These are phyloP conservation scores for Ascochyta lentis DNA, from an alignment of 2,329 filamentous ascomycete species.

Conservation along the genomic window DNA sequence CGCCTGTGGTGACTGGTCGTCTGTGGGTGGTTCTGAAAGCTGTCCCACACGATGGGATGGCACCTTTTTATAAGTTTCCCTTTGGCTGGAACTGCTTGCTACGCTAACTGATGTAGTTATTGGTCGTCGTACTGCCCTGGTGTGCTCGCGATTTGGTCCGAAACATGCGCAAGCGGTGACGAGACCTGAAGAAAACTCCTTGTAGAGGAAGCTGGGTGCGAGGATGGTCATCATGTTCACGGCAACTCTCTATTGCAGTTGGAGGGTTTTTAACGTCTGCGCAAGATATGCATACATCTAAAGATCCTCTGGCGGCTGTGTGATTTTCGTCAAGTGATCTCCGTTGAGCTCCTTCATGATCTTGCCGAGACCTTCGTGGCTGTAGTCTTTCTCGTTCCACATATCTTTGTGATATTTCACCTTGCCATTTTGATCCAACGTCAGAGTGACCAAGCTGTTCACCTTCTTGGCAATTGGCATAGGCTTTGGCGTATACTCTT, in stretches of 20 bases:
- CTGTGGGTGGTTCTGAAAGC: conserved; percentile 25
- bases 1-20: conserved; percentile 20
- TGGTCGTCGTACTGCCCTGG: background rate
- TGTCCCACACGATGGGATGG: conserved; percentile 36
- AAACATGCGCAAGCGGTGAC: too few species aligned
- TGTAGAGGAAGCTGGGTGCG: too few species aligned
- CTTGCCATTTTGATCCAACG: conserved; percentile 62
- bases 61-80: conserved; percentile 52
- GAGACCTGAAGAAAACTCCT: too few species aligned
- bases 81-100: conserved; percentile 25
- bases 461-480: conserved; percentile 56
- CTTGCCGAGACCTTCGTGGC: conserved; percentile 61
- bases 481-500: conserved; percentile 55
- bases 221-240: too few species aligned
- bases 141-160: background rate
- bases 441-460: conserved; percentile 61
- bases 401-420: conserved; percentile 67
- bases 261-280: too few species aligned
- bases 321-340: conserved; percentile 54
- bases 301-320: conserved; percentile 44
- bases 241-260: too few species aligned
- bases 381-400: conserved; percentile 66
- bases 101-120: conserved; percentile 28
- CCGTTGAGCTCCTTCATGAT: conserved; percentile 59
- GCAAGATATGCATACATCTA: background rate